Base-by-base conservation (phyloP, 2,329 filamentous ascomycete genomes). In the Pseudogymnoascus sp. region DNA sequence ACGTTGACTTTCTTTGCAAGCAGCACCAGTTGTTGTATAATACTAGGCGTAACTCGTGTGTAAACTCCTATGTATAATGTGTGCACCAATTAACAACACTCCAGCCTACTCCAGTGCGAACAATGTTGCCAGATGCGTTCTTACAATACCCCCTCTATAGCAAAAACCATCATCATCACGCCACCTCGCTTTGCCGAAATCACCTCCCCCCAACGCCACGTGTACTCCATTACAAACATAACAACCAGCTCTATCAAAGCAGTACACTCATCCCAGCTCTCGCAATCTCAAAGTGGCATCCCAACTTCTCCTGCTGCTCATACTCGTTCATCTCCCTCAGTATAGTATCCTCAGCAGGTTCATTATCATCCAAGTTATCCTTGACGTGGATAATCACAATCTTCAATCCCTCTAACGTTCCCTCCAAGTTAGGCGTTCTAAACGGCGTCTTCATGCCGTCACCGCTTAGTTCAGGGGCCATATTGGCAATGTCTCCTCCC, bases 311-410 rank as follows among this genome's bases (percentile, higher is more conserved):
- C 23, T 68, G 48, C 21, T 69, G 65, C 66, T 93, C 90, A 65
- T 90, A 81, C 25, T 85, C 84, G 16, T 77, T 73, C 61, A 98
- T 76, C 74, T 97, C 85, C 65, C 79, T 73, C 21, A 95, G 71
- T 37, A 98, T 96, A 1, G 77, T 81, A 3, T 90, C 85, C 37
- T 80, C 83, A 1, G 83, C 85, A 60, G 78, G 75, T 25, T 85
- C 84, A 0, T 86, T 90, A 73, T 96, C 92, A 7, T 81, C 79
- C 63, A 97, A 78, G 21, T 84, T 88, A 68, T 98, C 93, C 75
- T 99, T 99, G 72, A 98, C 85, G 73, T 99, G 95, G 39, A 98
- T 98, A 63, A 98, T 85, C 61, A 97, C 87, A 1, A 99, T 80
- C 67, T 86, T 89, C 28, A 98, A 74, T 0, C 92, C 92, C 62